These are phyloP conservation scores for Aspergillus incahuasiensis DNA, from an alignment of 495 filamentous ascomycete species.

Conservation along the genomic window DNA sequence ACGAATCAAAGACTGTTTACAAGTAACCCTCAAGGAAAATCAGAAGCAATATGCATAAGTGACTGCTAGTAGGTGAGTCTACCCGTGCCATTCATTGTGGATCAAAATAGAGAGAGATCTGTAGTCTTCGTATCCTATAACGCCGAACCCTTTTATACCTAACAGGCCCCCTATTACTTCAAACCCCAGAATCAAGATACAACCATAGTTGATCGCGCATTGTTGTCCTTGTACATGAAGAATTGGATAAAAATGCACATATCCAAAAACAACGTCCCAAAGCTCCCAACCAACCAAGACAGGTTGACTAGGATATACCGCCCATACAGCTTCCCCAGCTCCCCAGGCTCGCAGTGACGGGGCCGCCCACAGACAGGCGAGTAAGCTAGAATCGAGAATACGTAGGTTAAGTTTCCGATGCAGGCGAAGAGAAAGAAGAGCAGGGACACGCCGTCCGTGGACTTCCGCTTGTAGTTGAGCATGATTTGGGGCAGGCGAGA, in stretches of 20 bases:
- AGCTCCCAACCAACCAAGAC: slow-evolving; percentile 83
- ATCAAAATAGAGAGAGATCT: not conserved
- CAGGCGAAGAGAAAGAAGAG: slow-evolving; percentile 97
- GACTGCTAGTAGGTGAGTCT: not conserved
- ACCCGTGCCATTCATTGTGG: not conserved
- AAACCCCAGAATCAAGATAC: not conserved
- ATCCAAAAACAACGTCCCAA: slow-evolving; percentile 82
- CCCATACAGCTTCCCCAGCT: not conserved
- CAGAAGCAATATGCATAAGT: not conserved
- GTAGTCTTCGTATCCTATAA: not conserved
- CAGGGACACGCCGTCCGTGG: slow-evolving; percentile 83
- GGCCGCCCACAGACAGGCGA: slow-evolving; percentile 16
- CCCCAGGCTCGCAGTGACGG: slow-evolving; percentile 39
- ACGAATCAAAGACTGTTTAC: not conserved
- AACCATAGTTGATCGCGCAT: slow-evolving; percentile 1
- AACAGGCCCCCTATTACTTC: not conserved
- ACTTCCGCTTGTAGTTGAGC: slow-evolving; percentile 84
- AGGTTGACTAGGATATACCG: slow-evolving; percentile 71
- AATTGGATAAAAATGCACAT: slow-evolving; percentile 86
- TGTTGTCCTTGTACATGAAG: slow-evolving; percentile 65
- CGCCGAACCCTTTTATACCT: not conserved
- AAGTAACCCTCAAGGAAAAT: not conserved
- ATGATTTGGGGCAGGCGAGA: slow-evolving; percentile 84
- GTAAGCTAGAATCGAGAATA: slow-evolving; percentile 76
- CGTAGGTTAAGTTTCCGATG: slow-evolving; percentile 89